Base-by-base conservation (phyloP, 148 eudicot species). In the Pharnaceum exiguum region DNA sequence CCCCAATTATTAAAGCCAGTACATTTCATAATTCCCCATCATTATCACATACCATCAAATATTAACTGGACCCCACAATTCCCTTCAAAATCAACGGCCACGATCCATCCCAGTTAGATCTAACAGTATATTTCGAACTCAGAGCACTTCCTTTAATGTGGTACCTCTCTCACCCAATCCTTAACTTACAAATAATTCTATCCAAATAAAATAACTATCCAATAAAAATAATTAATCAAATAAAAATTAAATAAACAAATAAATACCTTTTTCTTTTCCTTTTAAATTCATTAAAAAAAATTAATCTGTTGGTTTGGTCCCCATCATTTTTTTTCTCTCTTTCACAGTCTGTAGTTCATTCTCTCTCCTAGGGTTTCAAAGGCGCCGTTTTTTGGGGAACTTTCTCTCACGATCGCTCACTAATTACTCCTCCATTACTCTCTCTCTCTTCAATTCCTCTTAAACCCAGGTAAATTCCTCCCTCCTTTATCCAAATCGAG, bases 291-390 rank as follows among this genome's bases (percentile, higher is more conserved):
- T 46, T 3, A 0, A 12, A 22, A 19, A 3, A 36, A 7, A 7
- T 49, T 49, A 25, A 61, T 49, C 38, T 26, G 57, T 49, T 62
- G 47, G 38, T 52, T 50, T 63, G 39, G 51, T 53, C 33, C 39
- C 33, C 52, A 4, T 15, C n/a, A 23, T 31, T 40, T 59, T 59
- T 46, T 52, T 40, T 19, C 55, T 46, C 37, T 66, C 23, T 51
- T 29, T 45, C 47, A 55, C 57, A 60, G 67, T 63, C 66, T 63
- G 67, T 65, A 54, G n/a, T 17, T 45, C 36, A 47, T 66, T 72
- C 77, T 72, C 85, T 69, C 82, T 72, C 65, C 68, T 78, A 82
- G 87, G 87, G 80, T 82, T 82, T 72, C 77, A 30, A 59, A 62
- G 68, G 65, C 82, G 82, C 82, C 77, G 77, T 80, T 57, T 39